Evolutionary conservation across 495 filamentous ascomycete species (phyloP), one percentile per base, ranked within the genome.

Genomic region (Penicillium bialowiezense): DNA sequence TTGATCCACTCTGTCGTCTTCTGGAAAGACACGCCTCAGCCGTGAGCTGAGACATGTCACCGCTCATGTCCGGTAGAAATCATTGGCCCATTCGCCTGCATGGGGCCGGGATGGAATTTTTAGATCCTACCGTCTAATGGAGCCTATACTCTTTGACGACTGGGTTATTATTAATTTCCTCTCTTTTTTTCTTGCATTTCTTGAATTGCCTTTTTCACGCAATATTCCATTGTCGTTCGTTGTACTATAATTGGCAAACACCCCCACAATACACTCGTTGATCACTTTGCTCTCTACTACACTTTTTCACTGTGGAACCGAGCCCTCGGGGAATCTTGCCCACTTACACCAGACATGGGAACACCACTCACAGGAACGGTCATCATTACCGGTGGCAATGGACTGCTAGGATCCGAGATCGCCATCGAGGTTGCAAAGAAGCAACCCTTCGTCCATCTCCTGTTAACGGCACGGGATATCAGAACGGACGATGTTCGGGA

Each of bases 351-450:
- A 33, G 23, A 26, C 35, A 73, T 73, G 70, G 65, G 60, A 26
- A 69, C 63, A 55, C 61, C 69, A 47, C 64, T 73, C 13, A 56
- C 58, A 21, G 69, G 67, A 29, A 73, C 70, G 10, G 70, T 71
- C 7, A 67, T 73, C 24, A 71, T 73, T 32, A 73, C 70, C 24
- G 70, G 68, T n/a, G 69, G 63, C 18, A 69, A 64, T 59, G 70
- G 70, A 10, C 50, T 43, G 2, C 52, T 73, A 21, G 67, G 69
- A n/a, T 71, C 70, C 23, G 65, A 65, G 48, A 67, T 72, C 43
- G 69, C 70, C 32, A 42, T 71, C 28, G 59, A 65, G 23, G 71
- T 73, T 39, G 70, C 69, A 21, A 70, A 68, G 48, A 59, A 63
- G 13, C 67, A 71, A 34, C 68, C 69, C 9, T 69, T 68, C 41